These are phyloP conservation scores for Sporothrix schenckii DNA, from an alignment of 2,329 filamentous ascomycete species.

Conservation along the genomic window DNA sequence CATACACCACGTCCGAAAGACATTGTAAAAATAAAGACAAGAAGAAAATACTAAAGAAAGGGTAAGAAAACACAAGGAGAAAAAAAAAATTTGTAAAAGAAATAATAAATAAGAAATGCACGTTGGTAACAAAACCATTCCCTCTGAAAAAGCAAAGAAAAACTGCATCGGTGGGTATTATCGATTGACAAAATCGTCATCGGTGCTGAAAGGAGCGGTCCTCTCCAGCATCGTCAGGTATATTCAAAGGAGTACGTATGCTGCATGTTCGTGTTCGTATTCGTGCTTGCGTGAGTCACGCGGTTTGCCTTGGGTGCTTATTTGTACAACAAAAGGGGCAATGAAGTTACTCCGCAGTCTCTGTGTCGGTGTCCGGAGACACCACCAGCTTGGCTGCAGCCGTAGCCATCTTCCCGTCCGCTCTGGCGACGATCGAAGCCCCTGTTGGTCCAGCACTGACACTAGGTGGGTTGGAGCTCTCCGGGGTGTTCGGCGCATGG, in stretches of 20 bases:
- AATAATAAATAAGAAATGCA: not conserved
- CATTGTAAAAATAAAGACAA: constrained; percentile 23
- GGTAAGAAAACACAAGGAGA: not conserved
- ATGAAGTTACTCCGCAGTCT: not conserved
- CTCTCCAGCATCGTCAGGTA: constrained; percentile 3
- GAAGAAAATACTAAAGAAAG: not conserved
- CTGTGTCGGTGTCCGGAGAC: constrained; percentile 6
- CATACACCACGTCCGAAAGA: constrained; percentile 29
- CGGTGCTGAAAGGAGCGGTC: not conserved
- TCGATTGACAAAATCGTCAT: constrained; percentile 29
- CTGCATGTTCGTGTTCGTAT: not conserved
- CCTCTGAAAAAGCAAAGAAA: constrained; percentile 1
- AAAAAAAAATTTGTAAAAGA: constrained; percentile 10
- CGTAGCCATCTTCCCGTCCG: constrained; percentile 1
- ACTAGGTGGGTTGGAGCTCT: constrained; percentile 67
- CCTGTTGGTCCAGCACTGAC: constrained; percentile 60
- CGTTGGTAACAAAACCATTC: not conserved
- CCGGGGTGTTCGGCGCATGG: constrained; percentile 69
- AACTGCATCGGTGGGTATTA: not conserved
- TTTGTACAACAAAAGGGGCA: not conserved
- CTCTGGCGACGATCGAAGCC: constrained; percentile 21
- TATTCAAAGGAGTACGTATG: not conserved
- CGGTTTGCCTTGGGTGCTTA: not conserved
- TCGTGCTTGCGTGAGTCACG: not conserved
- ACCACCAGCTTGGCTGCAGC: not conserved